A percentile compares a stretch with the other conserved stretches of the same genome.
These are phyloP conservation scores for Kwoniella heveanensis DNA, from an alignment of 768 basidiomycete species.

Conservation along the genomic window DNA sequence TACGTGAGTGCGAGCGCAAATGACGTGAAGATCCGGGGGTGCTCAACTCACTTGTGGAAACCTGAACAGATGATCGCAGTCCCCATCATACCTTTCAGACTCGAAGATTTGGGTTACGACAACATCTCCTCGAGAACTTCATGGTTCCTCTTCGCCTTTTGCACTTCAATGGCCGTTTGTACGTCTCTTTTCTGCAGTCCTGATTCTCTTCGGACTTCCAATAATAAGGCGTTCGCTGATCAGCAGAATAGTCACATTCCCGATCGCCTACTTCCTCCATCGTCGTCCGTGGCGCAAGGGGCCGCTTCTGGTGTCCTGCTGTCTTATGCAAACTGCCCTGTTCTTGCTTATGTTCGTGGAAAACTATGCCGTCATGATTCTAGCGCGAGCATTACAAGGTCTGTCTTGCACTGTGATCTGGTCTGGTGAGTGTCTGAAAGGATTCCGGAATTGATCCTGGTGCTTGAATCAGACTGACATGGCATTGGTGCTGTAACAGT, in stretches of 20 bases:
- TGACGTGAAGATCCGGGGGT: too few species aligned
- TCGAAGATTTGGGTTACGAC: slow-evolving; percentile 25
- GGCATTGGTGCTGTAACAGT: too few species aligned
- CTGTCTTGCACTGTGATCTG: slow-evolving; percentile 16
- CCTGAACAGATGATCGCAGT: slow-evolving; percentile 27
- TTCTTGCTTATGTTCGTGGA: slow-evolving; percentile 29
- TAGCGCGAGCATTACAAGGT: slow-evolving; percentile 20
- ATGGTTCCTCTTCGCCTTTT: slow-evolving; percentile 28
- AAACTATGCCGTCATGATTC: slow-evolving; percentile 22
- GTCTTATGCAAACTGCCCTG: slow-evolving; percentile 10
- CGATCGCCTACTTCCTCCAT: slow-evolving; percentile 5
- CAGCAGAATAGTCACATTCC: neutral
- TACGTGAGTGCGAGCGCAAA: slow-evolving; percentile 35
- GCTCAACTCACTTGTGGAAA: neutral
- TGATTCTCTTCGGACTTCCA: neutral
- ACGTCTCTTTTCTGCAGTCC: slow-evolving; percentile 2
- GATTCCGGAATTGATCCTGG: too few species aligned
- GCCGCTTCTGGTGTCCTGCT: slow-evolving; percentile 18
- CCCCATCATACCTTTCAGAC: slow-evolving; percentile 33
- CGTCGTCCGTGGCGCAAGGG: slow-evolving; percentile 10
- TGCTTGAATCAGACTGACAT: too few species aligned
- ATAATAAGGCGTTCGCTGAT: neutral
- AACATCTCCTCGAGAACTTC: slow-evolving; percentile 23
- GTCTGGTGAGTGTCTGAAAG: slow-evolving; percentile 12
- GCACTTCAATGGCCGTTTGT: slow-evolving; percentile 21